Conservation (phyloP, 306 rosid species). For the Casuarina cunninghamiana region DNA sequence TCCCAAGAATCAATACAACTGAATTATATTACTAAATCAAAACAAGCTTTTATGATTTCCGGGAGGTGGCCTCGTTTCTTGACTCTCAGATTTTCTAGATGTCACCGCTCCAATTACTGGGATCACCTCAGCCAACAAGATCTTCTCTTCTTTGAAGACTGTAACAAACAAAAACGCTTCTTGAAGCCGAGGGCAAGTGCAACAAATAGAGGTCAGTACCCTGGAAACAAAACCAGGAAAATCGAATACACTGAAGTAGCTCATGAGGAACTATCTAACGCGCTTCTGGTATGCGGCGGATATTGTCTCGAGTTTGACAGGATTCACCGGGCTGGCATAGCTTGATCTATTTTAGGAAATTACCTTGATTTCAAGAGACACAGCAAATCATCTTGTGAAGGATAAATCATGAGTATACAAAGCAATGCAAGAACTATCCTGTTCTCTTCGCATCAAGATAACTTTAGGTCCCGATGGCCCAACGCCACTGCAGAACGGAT, state of each 20-base stretch:
- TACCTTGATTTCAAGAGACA: background rate
- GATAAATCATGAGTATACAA: background rate
- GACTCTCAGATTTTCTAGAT: background rate
- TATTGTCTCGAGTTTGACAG: conserved; percentile 10
- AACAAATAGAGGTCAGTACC: background rate
- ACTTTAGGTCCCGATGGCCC: background rate
- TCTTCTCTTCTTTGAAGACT: background rate
- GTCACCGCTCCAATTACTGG: background rate
- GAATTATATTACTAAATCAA: background rate
- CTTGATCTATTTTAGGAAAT: background rate
- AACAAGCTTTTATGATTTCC: background rate
- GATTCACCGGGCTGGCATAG: background rate
- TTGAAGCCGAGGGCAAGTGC: background rate
- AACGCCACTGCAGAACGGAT: background rate
- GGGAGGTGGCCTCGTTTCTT: background rate
- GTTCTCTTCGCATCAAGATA: background rate
- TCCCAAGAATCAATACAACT: background rate
- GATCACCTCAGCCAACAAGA: background rate
- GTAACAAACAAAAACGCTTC: background rate
- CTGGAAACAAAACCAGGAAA: background rate
- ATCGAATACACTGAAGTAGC: background rate
- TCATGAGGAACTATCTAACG: background rate
- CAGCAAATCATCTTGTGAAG: background rate
- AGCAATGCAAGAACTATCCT: background rate
- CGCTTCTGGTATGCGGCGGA: background rate